Conservation (phyloP, 106 monocot species). For the Phalaenopsis aphrodite region DNA sequence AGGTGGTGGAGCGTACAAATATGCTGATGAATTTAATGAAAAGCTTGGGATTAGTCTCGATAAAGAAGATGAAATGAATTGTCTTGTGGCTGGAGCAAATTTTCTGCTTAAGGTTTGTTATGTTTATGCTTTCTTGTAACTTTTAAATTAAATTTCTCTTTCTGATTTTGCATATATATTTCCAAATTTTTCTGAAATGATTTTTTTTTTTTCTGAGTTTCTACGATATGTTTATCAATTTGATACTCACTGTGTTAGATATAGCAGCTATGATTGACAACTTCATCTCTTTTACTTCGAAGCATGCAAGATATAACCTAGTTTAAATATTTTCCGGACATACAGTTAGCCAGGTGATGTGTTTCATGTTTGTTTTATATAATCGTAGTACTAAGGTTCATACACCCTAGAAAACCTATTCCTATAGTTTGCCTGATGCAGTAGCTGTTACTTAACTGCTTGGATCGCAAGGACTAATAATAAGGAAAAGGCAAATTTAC, state of each 20-base stretch:
- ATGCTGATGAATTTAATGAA: conserved; percentile 86
- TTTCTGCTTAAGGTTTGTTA: conserved; percentile 86
- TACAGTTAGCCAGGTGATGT: not conserved
- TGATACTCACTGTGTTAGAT: not conserved
- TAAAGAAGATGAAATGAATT: conserved; percentile 97
- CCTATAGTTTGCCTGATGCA: not conserved
- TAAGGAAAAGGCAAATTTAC: not conserved
- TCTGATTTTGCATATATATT: not conserved
- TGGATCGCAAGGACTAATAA: not conserved
- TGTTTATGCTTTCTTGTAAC: not conserved
- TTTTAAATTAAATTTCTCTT: not conserved
- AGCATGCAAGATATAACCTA: not conserved
- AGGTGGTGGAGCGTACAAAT: conserved; percentile 96
- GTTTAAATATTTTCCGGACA: not conserved
- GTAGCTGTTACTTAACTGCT: not conserved
- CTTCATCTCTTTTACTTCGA: not conserved
- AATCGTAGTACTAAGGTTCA: no score
- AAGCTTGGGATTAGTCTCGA: conserved; percentile 86
- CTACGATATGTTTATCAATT: not conserved
- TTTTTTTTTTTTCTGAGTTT: not conserved
- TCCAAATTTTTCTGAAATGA: not conserved
- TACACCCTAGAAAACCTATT: not conserved
- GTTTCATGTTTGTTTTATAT: not conserved
- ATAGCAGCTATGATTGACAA: not conserved
- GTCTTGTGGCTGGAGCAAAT: conserved; percentile 95